Evolutionary conservation across 163 green algal species (phyloP).

Genomic region (Smithsoniella earleae): DNA sequence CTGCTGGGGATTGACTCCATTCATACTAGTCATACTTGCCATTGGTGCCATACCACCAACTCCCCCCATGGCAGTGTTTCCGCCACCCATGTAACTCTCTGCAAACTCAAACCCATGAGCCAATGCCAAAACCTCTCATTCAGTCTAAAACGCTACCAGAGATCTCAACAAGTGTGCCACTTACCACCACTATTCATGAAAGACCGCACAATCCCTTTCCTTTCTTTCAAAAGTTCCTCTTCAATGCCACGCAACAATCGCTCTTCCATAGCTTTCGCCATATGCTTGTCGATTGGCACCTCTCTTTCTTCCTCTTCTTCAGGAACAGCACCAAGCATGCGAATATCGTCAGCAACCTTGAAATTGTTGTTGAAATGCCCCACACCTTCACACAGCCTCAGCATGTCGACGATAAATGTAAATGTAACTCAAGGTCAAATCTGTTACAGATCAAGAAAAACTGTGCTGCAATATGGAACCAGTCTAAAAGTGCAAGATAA

Average conservation of each 20-base stretch:
- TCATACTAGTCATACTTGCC: not conserved
- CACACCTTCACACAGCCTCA: not conserved
- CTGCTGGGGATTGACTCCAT: not conserved
- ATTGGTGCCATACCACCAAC: conserved; percentile 2
- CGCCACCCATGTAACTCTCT: conserved; percentile 31
- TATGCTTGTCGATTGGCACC: conserved; percentile 29
- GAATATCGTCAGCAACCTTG: conserved; percentile 27
- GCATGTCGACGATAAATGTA: no score
- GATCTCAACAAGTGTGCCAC: not conserved
- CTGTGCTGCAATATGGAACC: no score
- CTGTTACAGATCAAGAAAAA: no score
- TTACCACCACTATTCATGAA: no score
- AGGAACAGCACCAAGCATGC: conserved; percentile 14
- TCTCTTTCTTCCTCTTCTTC: conserved; percentile 24
- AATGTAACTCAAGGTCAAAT: no score
- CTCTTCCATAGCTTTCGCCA: conserved; percentile 28
- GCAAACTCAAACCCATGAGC: not conserved
- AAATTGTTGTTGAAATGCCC: conserved; percentile 31
- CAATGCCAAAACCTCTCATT: not conserved
- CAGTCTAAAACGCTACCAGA: not conserved
- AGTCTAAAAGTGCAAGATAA: no score
- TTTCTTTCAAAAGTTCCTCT: conserved; percentile 11
- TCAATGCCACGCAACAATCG: conserved; percentile 17
- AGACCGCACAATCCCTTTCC: conserved; percentile 12
- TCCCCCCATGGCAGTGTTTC: not conserved